Conservation (phyloP, 768 basidiomycete species). For the Mycena venus region DNA sequence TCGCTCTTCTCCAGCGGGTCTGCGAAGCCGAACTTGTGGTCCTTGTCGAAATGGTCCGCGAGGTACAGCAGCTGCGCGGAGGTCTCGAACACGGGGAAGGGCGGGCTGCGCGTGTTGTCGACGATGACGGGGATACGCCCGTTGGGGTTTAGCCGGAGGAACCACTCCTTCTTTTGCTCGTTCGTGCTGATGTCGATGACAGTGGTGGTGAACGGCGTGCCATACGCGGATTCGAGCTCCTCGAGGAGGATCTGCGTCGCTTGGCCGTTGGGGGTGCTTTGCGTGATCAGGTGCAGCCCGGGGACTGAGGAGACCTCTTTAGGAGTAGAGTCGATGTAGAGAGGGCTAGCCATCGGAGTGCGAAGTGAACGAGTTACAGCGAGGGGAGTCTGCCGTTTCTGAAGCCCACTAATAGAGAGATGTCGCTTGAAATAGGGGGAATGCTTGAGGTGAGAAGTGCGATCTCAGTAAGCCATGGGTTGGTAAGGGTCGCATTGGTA, state of each 20-base stretch:
- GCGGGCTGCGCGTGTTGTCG: constrained; percentile 10
- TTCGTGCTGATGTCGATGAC: constrained; percentile 11
- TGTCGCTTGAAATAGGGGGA: constrained; percentile 1
- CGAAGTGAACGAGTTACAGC: constrained; percentile 2
- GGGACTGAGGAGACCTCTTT: constrained; percentile 1
- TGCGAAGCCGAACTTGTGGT: constrained; percentile 1
- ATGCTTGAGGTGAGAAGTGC: not conserved
- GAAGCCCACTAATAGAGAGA: not conserved
- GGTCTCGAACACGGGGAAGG: constrained; percentile 11
- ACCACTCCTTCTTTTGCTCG: constrained; percentile 11
- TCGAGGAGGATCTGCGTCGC: constrained; percentile 7
- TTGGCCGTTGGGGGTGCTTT: constrained; percentile 12
- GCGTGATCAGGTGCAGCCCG: constrained; percentile 8
- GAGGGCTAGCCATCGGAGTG: not conserved
- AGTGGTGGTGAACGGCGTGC: constrained; percentile 5
- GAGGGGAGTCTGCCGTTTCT: not conserved
- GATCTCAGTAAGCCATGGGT: not conserved
- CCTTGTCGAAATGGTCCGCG: constrained; percentile 6
- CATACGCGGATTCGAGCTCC: constrained; percentile 5
- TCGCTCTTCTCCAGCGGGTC: constrained; percentile 10
- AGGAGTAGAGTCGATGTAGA: constrained; percentile 1
- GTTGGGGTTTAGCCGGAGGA: constrained; percentile 7
- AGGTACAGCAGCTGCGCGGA: constrained; percentile 10
- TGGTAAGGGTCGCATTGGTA: not conserved
- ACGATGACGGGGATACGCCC: constrained; percentile 11